phyloP scores from a whole-genome alignment of 345 rosid species.

The Arabidopsis suecica region DNA sequence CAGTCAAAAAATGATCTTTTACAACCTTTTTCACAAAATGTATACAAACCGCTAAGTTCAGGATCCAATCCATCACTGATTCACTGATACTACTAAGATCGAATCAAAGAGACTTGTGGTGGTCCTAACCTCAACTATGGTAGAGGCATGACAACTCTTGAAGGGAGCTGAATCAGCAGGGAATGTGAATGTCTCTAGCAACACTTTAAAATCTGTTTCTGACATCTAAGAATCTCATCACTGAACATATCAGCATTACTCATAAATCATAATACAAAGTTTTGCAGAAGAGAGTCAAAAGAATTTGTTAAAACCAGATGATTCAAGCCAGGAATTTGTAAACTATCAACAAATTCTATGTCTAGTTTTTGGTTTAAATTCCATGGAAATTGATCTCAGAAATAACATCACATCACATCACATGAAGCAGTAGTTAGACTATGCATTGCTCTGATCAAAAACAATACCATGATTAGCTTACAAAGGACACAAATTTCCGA shows the following conservation, averaged over 20 bases:
- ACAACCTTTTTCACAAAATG: slow-evolving; percentile 53
- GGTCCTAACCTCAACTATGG: slow-evolving; percentile 73
- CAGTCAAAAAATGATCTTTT: slow-evolving; percentile 72
- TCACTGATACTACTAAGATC: neutral
- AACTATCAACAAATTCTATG: neutral
- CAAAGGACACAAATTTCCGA: neutral
- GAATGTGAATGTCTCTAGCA: slow-evolving; percentile 72
- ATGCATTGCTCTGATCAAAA: slow-evolving; percentile 4
- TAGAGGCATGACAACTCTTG: slow-evolving; percentile 88
- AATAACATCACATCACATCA: slow-evolving; percentile 10
- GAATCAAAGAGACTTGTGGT: slow-evolving; percentile 10
- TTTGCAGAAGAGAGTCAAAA: neutral
- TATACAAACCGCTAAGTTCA: neutral
- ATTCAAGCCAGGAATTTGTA: neutral
- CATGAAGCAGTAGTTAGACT: neutral
- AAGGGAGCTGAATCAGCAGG: slow-evolving; percentile 74
- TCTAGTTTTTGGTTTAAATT: slow-evolving; percentile 2
- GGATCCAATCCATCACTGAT: neutral
- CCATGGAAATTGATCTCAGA: neutral
- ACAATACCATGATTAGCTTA: neutral
- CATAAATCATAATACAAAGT: neutral
- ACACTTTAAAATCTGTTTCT: slow-evolving; percentile 45
- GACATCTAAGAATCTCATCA: slow-evolving; percentile 34
- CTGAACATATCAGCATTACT: slow-evolving; percentile 1
- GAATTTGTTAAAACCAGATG: neutral